Evolutionary conservation across 1,139 yeast species (phyloP).

Genomic region (Pichia sp.): DNA sequence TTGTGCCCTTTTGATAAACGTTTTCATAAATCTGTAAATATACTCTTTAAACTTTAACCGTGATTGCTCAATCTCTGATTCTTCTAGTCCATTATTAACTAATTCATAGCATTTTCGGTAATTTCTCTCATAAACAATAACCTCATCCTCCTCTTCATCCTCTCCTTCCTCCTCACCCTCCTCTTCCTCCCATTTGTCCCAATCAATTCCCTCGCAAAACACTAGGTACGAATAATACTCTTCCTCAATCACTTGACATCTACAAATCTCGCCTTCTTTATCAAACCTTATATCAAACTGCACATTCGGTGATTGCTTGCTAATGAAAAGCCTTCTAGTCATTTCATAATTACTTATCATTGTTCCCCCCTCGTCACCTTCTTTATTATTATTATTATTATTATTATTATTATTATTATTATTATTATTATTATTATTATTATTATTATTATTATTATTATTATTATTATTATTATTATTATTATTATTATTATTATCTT

Average conservation of each 20-base stretch:
- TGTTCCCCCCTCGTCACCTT: too few relatives aligned
- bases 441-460: too few relatives aligned
- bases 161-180: too few relatives aligned
- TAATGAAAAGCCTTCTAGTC: constrained; percentile 19
- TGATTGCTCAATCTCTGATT: constrained; percentile 11
- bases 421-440: too few relatives aligned
- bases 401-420: too few relatives aligned
- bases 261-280: constrained; percentile 11
- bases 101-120: constrained; percentile 12
- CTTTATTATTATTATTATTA: too few relatives aligned
- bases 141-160: constrained; percentile 5
- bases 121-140: constrained; percentile 6
- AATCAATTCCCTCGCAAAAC: constrained; percentile 16
- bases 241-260: constrained; percentile 23
- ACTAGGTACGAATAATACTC: constrained; percentile 28
- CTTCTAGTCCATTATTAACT: constrained; percentile 3
- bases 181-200: constrained; percentile 15
- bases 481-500: background rate
- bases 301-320: constrained; percentile 28
- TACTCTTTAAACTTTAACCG: constrained; percentile 19
- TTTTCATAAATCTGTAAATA: constrained; percentile 18
- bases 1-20: constrained; percentile 8
- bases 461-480: too few relatives aligned
- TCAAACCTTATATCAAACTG: constrained; percentile 27
- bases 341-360: constrained; percentile 10